These are phyloP conservation scores for Berkeleyomyces basicola DNA, from an alignment of 2,329 filamentous ascomycete species.

Conservation along the genomic window DNA sequence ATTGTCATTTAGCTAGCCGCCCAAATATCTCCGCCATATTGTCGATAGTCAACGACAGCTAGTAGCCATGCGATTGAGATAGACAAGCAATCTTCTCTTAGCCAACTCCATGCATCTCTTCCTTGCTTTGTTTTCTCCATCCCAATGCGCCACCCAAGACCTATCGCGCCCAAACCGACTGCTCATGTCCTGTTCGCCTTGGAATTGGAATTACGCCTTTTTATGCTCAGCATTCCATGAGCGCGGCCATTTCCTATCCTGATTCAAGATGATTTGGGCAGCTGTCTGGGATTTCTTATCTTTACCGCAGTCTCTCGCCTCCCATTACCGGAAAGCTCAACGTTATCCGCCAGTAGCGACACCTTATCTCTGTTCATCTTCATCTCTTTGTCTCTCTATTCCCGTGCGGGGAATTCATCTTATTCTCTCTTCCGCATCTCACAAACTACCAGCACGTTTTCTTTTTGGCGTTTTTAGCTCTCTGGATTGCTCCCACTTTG, in stretches of 20 bases:
- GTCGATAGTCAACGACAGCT: not conserved
- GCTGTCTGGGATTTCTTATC: not conserved
- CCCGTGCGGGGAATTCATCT: not conserved
- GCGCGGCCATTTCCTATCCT: not conserved
- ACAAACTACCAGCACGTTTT: not conserved
- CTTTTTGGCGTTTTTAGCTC: not conserved
- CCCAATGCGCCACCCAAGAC: not conserved
- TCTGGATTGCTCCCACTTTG: not conserved
- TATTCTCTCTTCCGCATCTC: not conserved
- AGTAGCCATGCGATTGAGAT: not conserved
- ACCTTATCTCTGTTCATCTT: not conserved
- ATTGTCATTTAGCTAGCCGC: not conserved
- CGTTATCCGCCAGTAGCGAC: not conserved
- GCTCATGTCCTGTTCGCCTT: too few species aligned
- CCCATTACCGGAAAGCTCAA: not conserved
- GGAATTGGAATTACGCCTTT: not conserved
- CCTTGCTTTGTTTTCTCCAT: not conserved
- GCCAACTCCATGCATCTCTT: not conserved
- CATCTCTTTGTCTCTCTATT: not conserved
- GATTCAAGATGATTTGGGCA: not conserved
- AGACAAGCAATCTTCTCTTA: not conserved
- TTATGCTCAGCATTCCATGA: not conserved
- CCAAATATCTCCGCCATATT: not conserved
- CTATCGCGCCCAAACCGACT: not conserved
- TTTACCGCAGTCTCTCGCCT: not conserved